phyloP scores from a whole-genome alignment of 306 rosid genomes.

The Rubus idaeus region DNA sequence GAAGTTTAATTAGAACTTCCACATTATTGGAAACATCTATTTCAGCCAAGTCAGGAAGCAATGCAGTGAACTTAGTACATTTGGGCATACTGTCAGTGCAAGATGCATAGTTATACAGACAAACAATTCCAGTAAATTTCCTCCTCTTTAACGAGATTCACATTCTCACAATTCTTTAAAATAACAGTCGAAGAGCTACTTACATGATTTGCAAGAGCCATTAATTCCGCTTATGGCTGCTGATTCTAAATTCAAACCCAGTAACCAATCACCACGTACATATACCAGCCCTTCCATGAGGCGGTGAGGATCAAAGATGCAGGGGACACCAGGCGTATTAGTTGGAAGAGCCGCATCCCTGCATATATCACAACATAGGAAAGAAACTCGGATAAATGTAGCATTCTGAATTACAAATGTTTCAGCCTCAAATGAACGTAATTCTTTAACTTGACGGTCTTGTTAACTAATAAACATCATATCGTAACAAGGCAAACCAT shows the following conservation, averaged over 20 bases:
- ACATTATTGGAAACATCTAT: not conserved
- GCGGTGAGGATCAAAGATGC: conserved; percentile 88
- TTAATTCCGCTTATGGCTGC: conserved; percentile 89
- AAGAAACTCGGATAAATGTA: not conserved
- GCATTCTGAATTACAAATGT: not conserved
- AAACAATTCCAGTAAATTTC: not conserved
- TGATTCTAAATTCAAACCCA: conserved; percentile 88
- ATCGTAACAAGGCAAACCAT: not conserved
- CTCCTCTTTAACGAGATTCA: not conserved
- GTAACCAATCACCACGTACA: conserved; percentile 83
- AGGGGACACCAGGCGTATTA: conserved; percentile 74
- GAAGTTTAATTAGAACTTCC: too few species aligned
- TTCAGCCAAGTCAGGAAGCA: not conserved
- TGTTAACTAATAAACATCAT: not conserved
- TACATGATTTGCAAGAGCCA: conserved; percentile 80
- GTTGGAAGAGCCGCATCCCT: conserved; percentile 98
- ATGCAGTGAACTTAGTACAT: not conserved
- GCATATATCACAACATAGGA: conserved; percentile 25
- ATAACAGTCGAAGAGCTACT: conserved; percentile 19
- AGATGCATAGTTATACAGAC: not conserved
- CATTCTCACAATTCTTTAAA: not conserved
- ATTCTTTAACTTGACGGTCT: not conserved
- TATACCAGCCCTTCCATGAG: conserved; percentile 82
- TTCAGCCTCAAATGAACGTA: not conserved
- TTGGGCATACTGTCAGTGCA: not conserved